These are phyloP conservation scores for Hypoxylon crocopeplum DNA, from an alignment of 495 filamentous ascomycete species.

Conservation along the genomic window DNA sequence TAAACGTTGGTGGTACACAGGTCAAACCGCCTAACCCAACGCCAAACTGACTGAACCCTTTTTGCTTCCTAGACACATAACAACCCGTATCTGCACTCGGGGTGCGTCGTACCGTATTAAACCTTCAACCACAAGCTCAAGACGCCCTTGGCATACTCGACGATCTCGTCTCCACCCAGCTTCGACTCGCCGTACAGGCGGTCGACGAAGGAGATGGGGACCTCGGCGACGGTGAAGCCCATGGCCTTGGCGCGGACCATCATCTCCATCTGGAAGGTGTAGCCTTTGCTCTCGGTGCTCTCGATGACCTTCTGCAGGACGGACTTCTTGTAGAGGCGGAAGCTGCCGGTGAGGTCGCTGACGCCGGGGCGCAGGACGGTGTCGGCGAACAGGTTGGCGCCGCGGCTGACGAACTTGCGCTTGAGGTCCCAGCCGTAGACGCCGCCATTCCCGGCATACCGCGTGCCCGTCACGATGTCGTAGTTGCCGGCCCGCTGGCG, in stretches of 20 bases:
- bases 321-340: constrained; percentile 89
- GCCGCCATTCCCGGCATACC: constrained; percentile 88
- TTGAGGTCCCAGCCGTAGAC: constrained; percentile 98
- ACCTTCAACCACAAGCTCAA: constrained; percentile 89
- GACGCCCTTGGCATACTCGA: constrained; percentile 97
- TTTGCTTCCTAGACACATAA: constrained; percentile 13
- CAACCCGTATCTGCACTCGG: not conserved
- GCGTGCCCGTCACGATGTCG: constrained; percentile 96
- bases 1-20: constrained; percentile 22
- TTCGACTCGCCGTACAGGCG: constrained; percentile 95
- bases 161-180: constrained; percentile 92
- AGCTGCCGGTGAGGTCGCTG: constrained; percentile 93
- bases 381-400: constrained; percentile 95
- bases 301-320: constrained; percentile 89
- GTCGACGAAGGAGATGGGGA: constrained; percentile 95
- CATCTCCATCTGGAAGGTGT: constrained; percentile 98
- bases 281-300: constrained; percentile 91
- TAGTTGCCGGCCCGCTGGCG: constrained; percentile 73
- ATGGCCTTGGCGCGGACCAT: constrained; percentile 88
- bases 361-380: constrained; percentile 95
- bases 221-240: constrained; percentile 89
- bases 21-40: constrained; percentile 18
- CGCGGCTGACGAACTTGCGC: constrained; percentile 88
- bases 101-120: constrained; percentile 40
- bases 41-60: constrained; percentile 11